phyloP scores from a whole-genome alignment of 1,139 yeast species.

The Hyphopichia pseudoburtonii region DNA sequence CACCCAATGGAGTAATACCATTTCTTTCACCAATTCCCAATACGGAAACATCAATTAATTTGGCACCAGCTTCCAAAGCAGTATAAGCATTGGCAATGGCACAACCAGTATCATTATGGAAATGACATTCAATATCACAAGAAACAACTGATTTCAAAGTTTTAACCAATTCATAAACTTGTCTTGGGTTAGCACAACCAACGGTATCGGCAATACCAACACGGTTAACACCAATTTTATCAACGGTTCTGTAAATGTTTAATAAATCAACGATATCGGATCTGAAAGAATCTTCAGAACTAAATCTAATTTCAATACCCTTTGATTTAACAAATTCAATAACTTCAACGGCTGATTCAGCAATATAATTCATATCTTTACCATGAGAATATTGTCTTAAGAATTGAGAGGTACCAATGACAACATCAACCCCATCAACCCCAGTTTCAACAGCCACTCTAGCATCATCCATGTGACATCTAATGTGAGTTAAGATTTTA shows the following conservation, averaged over 20 bases:
- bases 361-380: conserved; percentile 55
- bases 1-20: conserved; percentile 61
- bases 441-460: conserved; percentile 59
- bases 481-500: conserved; percentile 55
- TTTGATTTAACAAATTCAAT: conserved; percentile 58
- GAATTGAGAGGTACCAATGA: conserved; percentile 58
- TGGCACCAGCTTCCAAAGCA: conserved; percentile 63
- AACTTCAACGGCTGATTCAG: conserved; percentile 54
- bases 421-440: conserved; percentile 61
- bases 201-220: conserved; percentile 65
- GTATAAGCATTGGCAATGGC: conserved; percentile 63
- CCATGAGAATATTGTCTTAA: conserved; percentile 54
- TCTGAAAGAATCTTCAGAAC: conserved; percentile 59
- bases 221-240: conserved; percentile 58
- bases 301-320: conserved; percentile 57
- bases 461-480: conserved; percentile 64
- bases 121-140: conserved; percentile 61
- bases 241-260: conserved; percentile 57
- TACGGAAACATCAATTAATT: conserved; percentile 55
- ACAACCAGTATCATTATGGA: conserved; percentile 64
- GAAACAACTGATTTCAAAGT: conserved; percentile 56
- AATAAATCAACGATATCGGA: conserved; percentile 57
- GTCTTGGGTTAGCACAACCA: conserved; percentile 63
- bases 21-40: conserved; percentile 63
- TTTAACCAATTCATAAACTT: conserved; percentile 57